Evolutionary conservation across 2,329 filamentous ascomycete genomes (phyloP).

Genomic region (Ophiosphaerella korrae): DNA sequence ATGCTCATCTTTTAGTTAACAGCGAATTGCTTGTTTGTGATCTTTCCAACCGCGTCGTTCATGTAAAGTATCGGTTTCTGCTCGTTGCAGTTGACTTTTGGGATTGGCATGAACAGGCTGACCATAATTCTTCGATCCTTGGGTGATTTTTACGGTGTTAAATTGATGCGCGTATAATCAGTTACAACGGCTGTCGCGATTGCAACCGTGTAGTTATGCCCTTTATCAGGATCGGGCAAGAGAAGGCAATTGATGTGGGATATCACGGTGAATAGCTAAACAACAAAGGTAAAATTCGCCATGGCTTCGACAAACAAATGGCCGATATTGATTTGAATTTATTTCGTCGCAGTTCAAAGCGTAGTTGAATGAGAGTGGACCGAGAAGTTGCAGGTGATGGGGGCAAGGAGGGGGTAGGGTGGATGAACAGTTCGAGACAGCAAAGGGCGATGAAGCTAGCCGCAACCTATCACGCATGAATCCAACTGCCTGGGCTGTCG

Average conservation of each 20-base stretch:
- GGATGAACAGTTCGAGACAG: too few species aligned
- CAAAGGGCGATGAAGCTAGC: too few species aligned
- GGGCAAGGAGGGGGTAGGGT: too few species aligned
- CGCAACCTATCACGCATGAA: too few species aligned
- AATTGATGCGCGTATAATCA: background rate
- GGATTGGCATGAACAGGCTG: slow-evolving; percentile 31
- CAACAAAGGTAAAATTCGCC: background rate
- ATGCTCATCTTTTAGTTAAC: slow-evolving; percentile 19
- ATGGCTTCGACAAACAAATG: background rate
- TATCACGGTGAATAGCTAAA: background rate
- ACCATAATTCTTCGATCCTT: slow-evolving; percentile 18
- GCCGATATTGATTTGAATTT: too few species aligned
- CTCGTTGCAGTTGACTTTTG: slow-evolving; percentile 14
- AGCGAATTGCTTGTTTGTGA: slow-evolving; percentile 29
- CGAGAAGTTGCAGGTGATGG: too few species aligned
- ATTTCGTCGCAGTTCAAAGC: too few species aligned
- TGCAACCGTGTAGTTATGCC: slow-evolving; percentile 20
- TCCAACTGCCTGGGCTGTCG: too few species aligned
- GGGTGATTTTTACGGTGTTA: too few species aligned
- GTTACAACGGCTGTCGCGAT: slow-evolving; percentile 20
- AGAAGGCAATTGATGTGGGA: background rate
- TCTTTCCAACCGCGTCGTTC: slow-evolving; percentile 18
- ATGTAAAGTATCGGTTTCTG: slow-evolving; percentile 22
- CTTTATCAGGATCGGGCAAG: slow-evolving; percentile 19
- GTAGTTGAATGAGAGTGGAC: too few species aligned